Percentiles rank a stretch among this genome's conserved stretches.
Evolutionary conservation across 108 stramenopile genomes (phyloP).

Genomic region (Fistulifera pelliculosa): DNA sequence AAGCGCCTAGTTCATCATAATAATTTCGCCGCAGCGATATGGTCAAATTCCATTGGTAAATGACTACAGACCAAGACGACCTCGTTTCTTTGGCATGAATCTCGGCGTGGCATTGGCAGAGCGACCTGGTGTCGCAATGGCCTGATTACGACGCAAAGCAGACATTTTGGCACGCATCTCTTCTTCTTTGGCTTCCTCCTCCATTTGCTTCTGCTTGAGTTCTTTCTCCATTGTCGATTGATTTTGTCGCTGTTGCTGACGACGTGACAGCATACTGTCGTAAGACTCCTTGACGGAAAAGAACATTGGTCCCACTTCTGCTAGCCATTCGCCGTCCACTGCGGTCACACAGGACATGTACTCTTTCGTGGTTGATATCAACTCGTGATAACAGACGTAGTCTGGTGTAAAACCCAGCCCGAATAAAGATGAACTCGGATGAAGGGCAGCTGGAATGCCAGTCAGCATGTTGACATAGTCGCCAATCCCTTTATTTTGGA

Average conservation of each 20-base stretch:
- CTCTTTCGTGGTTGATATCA: conserved; percentile 95
- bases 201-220: conserved; percentile 34
- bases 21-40: too few species aligned
- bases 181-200: conserved; percentile 20
- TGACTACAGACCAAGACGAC: conserved; percentile 49
- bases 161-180: background rate
- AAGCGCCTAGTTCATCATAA: too few species aligned
- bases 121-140: conserved; percentile 61
- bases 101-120: conserved; percentile 46
- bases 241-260: conserved; percentile 55
- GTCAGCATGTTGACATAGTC: conserved; percentile 99
- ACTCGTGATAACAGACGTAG: conserved; percentile 97
- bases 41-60: too few species aligned
- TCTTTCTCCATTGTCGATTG: conserved; percentile 57
- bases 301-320: conserved; percentile 98
- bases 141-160: conserved; percentile 13
- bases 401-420: conserved; percentile 98
- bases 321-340: conserved; percentile 98
- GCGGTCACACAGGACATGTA: conserved; percentile 98
- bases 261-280: conserved; percentile 59
- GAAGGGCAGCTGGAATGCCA: conserved; percentile 84
- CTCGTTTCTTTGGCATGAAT: conserved; percentile 61
- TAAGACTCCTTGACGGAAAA: conserved; percentile 88
- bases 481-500: conserved; percentile 95
- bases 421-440: conserved; percentile 87